Evolutionary conservation across 139 green algal species (phyloP).

Genomic region (Chlorella sp.): DNA sequence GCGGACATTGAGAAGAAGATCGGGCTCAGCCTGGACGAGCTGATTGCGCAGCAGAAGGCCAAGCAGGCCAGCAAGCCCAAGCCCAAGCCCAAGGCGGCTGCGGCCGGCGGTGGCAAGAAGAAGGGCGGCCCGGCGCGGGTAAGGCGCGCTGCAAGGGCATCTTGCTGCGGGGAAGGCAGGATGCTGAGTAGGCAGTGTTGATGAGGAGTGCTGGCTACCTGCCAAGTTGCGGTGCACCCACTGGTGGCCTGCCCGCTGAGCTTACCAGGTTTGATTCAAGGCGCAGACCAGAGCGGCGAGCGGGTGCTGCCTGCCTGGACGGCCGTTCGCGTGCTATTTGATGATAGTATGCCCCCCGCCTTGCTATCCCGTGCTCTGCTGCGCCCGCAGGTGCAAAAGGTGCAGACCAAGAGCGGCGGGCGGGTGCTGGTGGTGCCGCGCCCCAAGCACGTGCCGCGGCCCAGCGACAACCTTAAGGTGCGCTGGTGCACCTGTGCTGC

Average conservation of each 20-base stretch:
- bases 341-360: too few species aligned
- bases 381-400: slow-evolving; percentile 4
- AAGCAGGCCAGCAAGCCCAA: slow-evolving; percentile 41
- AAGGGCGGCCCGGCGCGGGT: not conserved
- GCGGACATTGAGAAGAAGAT: too few species aligned
- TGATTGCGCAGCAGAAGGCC: slow-evolving; percentile 43
- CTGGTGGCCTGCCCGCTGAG: not conserved
- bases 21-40: slow-evolving; percentile 37
- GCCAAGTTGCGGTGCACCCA: too few species aligned
- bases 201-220: too few species aligned
- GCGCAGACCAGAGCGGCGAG: too few species aligned
- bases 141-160: not conserved
- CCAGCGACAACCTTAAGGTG: not conserved
- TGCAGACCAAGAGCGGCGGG: slow-evolving; percentile 22
- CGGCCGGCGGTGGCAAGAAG: not conserved
- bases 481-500: not conserved
- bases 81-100: slow-evolving; percentile 2
- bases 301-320: too few species aligned
- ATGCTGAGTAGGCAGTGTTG: too few species aligned
- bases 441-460: slow-evolving; percentile 12
- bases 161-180: too few species aligned
- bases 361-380: not conserved
- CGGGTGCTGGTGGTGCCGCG: slow-evolving; percentile 27
- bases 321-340: too few species aligned
- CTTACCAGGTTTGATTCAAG: not conserved